phyloP scores from a whole-genome alignment of 2,329 filamentous ascomycete genomes.

The Chalaropsis ovoidea region DNA sequence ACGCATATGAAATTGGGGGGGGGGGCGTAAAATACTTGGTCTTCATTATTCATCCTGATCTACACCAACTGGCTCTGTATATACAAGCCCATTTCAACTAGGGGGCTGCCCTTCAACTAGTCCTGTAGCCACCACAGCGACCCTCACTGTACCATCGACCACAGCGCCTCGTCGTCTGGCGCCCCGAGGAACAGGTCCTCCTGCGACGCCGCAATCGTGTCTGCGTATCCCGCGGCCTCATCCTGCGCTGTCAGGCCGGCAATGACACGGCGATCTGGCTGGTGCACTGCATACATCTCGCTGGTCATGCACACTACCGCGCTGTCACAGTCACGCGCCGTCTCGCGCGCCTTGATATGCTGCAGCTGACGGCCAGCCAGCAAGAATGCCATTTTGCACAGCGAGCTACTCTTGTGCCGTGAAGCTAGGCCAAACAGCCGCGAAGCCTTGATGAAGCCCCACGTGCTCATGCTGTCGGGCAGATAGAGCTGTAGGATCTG shows the following conservation, averaged over 20 bases:
- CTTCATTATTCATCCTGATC: too few species aligned
- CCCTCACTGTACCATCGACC: neutral
- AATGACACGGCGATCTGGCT: constrained; percentile 33
- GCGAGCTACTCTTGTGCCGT: constrained; percentile 28
- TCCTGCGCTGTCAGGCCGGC: constrained; percentile 28
- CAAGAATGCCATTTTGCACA: constrained; percentile 31
- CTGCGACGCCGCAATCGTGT: constrained; percentile 20
- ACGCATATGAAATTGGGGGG: too few species aligned
- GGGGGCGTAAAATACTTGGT: too few species aligned
- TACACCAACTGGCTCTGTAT: neutral
- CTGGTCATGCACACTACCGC: constrained; percentile 29
- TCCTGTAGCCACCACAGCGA: neutral
- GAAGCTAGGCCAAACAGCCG: constrained; percentile 35
- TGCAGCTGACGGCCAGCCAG: constrained; percentile 43
- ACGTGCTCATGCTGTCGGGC: constrained; percentile 32
- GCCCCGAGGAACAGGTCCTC: constrained; percentile 5
- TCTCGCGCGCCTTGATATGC: constrained; percentile 37
- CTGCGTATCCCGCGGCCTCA: constrained; percentile 29
- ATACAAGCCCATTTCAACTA: neutral
- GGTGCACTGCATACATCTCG: constrained; percentile 33
- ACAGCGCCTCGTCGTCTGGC: neutral
- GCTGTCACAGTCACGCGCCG: constrained; percentile 15
- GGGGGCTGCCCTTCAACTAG: too few species aligned
- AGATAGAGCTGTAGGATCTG: constrained; percentile 27
- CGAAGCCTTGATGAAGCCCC: constrained; percentile 45